Evolutionary conservation across 2,329 filamentous ascomycete species (phyloP), one percentile per base, ranked within the genome.

Genomic region (Epichloe festucae): DNA sequence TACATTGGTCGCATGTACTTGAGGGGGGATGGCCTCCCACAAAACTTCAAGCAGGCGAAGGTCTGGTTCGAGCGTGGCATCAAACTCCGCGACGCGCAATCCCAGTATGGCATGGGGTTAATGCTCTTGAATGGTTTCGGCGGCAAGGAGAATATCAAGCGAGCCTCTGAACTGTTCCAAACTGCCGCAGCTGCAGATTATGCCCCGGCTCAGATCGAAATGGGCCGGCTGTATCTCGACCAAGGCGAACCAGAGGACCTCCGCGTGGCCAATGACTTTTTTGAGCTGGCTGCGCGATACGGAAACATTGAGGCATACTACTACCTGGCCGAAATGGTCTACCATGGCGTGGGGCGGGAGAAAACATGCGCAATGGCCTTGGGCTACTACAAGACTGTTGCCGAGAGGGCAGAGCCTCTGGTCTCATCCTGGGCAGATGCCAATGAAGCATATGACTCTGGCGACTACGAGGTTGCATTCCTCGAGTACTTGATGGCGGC

Each of bases 1-100:
- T 93, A 86, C 63, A 79, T 96, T 21, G 90, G 90, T 1, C 77
- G 88, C 49, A 95, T 96, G 84, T 91, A 89, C 63, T 70, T 96
- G 54, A 83, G 90, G 90, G 90, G 23, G 8, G 90, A 96, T 63
- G 89, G 88, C 14, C 81, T 89, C 55, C 75, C 82, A 44, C 88
- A 91, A 64, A 88, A 85, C 67, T 91, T 83, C 57, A 78, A 81
- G 31, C 81, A 83, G 53, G 90, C 90, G 3, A 77, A 78, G 58
- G 79, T 78, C 38, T 96, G 90, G 90, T 93, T 95, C 64, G 83
- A 83, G 50, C 84, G 87, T 6, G 90, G 89, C 38, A 73, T 89
- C 48, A 72, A 73, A 17, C 82, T 86, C 54, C 85, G 83, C 4
- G 90, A 96, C 65, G 75, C 87, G 0, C 79, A 94, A 54, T 94